Base-by-base conservation (phyloP, 2,329 filamentous ascomycete genomes). In the Xylariaceae sp. region DNA sequence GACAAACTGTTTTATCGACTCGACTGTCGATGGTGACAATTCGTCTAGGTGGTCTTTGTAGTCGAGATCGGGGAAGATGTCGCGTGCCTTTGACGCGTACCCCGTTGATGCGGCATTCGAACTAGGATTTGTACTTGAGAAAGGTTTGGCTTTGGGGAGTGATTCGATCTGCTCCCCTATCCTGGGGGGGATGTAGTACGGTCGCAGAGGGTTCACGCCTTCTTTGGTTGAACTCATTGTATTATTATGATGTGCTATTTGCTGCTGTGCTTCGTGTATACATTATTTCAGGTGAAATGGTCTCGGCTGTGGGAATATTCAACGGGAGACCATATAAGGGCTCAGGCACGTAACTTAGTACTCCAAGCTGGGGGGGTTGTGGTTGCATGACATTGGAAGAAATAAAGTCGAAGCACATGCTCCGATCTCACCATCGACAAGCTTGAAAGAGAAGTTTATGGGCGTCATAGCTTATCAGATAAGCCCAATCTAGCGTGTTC, bases 11-110 rank as follows among this genome's bases (percentile, higher is more conserved):
- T 84, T 86, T 30, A 83, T 70, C 48, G 84, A 84, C 51, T 86
- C 83, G 9, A 88, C 73, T 18, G 81, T 74, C 1, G 85, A 86
- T 0, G 85, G 85, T 18, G 84, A 86, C 15, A 77, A 70, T 41
- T 94, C 87, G 28, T 82, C 73, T 15, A 94, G 69, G 61, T 94
- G 94, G 51, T 88, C 85, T 50, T 85, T 84, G 70, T 94, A 95
- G 66, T 97, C 90, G 48, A 97, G 73, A 59, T 97, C 90, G 36
- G 83, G 82, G 46, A 96, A 81, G 44, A 94, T 83, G 60, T 92
- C 84, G 62, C 88, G 85, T 48, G 88, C 87, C 55, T 85, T 78
- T 43, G 70, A 70, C 43, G 73, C 68, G 58, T 78, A 78, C 46
- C 52, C 47, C 40, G 48, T 55, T 15, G 52, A 41, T 2, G 46